Evolutionary conservation across 164 flowering plant genomes (phyloP), one percentile per base, ranked within the genome.

Genomic region (Annona squamosa): DNA sequence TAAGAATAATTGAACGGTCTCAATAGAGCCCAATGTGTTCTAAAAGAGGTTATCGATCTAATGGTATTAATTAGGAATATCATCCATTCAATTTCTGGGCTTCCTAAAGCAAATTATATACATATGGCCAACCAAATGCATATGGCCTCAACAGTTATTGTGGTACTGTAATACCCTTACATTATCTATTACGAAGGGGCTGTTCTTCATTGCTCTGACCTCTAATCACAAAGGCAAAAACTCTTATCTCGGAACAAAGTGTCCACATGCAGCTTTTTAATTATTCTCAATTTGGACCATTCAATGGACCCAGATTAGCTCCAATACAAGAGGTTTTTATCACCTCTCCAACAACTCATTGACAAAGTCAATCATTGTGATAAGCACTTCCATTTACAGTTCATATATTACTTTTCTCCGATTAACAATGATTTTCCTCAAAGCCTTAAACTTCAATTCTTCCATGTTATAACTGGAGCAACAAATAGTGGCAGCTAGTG

Each of bases 401-500:
- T n/a, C n/a, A n/a, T n/a, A n/a, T n/a, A n/a, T n/a, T n/a, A n/a
- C n/a, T n/a, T n/a, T n/a, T n/a, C n/a, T n/a, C n/a, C n/a, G n/a
- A n/a, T n/a, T n/a, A n/a, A n/a, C n/a, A n/a, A n/a, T n/a, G n/a
- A n/a, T n/a, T n/a, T n/a, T n/a, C n/a, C n/a, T n/a, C n/a, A n/a
- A n/a, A n/a, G n/a, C n/a, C n/a, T n/a, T n/a, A n/a, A n/a, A n/a
- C n/a, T n/a, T n/a, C n/a, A n/a, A n/a, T n/a, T n/a, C n/a, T 77
- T 69, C 64, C 63, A 68, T 16, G 62, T 45, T 79, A 71, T 78
- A 82, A 88, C 46, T 87, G 84, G 82, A 85, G 81, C 83, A 82
- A 72, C 85, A 86, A 76, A 72, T 84, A 68, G 12, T 84, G 63
- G 79, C 81, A 70, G 84, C 86, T 72, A 88, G 85, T 80, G 88